Conservation (phyloP, 768 basidiomycete genomes). For the Naganishia onofrii region DNA sequence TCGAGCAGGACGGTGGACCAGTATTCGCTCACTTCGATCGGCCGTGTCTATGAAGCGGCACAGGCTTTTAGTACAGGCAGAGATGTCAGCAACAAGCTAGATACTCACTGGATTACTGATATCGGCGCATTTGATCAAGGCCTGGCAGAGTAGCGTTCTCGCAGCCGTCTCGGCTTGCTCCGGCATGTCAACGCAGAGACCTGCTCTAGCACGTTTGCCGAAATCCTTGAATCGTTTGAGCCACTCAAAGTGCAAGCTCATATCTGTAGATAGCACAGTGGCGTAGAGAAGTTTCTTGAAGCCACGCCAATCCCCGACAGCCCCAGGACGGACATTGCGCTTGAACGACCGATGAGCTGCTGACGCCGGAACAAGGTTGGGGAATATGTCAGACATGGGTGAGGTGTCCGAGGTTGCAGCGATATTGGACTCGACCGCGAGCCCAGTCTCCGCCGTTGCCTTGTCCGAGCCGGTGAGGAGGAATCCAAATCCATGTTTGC, state of each 20-base stretch:
- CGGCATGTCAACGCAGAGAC: conserved; percentile 24
- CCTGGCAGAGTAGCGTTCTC: conserved; percentile 76
- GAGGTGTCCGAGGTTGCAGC: conserved; percentile 16
- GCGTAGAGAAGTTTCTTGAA: conserved; percentile 75
- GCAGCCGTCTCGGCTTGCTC: conserved; percentile 56
- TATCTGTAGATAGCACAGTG: conserved; percentile 88
- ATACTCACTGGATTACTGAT: conserved; percentile 91
- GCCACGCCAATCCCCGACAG: conserved; percentile 43
- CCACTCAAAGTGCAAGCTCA: conserved; percentile 83
- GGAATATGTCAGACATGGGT: conserved; percentile 23
- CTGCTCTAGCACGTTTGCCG: conserved; percentile 54
- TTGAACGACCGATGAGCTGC: conserved; percentile 26
- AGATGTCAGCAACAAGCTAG: conserved; percentile 2
- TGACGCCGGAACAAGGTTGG: conserved; percentile 19
- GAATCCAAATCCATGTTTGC: conserved; percentile 70
- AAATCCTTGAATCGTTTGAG: conserved; percentile 64
- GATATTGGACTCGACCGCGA: not conserved
- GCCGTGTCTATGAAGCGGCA: conserved; percentile 66
- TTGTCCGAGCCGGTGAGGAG: conserved; percentile 35
- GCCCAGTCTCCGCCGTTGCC: not conserved
- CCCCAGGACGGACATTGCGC: conserved; percentile 29
- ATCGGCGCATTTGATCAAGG: conserved; percentile 93
- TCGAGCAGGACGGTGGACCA: conserved; percentile 86
- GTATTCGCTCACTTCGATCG: conserved; percentile 81
- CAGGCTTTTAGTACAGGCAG: not conserved